Conservation (phyloP, 768 basidiomycete species). For the Postia placenta region DNA sequence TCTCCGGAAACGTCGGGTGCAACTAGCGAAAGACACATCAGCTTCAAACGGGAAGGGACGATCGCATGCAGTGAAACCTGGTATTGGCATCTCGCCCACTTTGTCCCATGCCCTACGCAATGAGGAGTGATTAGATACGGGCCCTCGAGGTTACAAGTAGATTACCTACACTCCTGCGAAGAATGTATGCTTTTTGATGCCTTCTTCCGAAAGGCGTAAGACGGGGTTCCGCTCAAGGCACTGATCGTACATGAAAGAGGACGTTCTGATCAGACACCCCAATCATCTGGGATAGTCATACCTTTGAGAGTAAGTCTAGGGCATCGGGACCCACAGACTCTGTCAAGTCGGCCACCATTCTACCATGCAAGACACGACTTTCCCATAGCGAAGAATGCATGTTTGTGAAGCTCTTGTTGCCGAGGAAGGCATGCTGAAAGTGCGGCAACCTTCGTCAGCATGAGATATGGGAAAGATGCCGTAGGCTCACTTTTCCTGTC, state of each 20-base stretch:
- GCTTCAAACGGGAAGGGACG: background rate
- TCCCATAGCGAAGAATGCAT: constrained; percentile 24
- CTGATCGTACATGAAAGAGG: constrained; percentile 26
- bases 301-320: constrained; percentile 41
- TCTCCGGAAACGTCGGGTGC: background rate
- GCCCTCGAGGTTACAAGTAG: background rate
- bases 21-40: background rate
- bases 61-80: constrained; percentile 5
- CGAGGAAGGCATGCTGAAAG: constrained; percentile 36
- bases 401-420: constrained; percentile 8
- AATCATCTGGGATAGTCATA: constrained; percentile 12
- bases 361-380: constrained; percentile 28
- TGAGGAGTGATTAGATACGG: background rate
- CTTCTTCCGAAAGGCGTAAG: constrained; percentile 34
- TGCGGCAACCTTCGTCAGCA: too few relatives aligned
- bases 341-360: constrained; percentile 21
- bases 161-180: constrained; percentile 41
- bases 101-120: constrained; percentile 8
- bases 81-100: constrained; percentile 14
- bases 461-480: too few relatives aligned
- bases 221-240: constrained; percentile 53
- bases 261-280: background rate
- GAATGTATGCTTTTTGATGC: constrained; percentile 42
- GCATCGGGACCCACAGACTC: constrained; percentile 25
- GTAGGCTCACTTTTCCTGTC: constrained; percentile 35